These are phyloP conservation scores for Eucalyptus erythrocorys DNA, from an alignment of 345 rosid genomes.

Conservation along the genomic window DNA sequence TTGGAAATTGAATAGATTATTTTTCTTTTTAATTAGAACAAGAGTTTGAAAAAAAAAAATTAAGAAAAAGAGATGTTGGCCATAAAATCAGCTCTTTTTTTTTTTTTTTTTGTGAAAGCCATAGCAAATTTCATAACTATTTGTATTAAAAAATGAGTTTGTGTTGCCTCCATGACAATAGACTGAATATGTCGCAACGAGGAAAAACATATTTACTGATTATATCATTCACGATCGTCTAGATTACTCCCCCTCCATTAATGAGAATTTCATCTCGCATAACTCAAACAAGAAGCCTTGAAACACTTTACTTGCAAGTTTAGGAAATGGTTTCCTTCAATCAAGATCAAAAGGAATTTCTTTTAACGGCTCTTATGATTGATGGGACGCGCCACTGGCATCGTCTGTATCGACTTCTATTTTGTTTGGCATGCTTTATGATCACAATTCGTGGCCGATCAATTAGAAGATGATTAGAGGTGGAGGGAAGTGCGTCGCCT, in stretches of 20 bases:
- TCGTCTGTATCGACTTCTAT: background rate
- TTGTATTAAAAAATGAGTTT: background rate
- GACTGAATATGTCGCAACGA: background rate
- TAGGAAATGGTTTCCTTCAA: accelerated
- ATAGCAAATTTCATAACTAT: background rate
- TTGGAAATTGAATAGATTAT: background rate
- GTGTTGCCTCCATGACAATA: background rate
- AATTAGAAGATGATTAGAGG: background rate
- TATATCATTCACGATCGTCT: accelerated
- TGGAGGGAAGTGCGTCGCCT: background rate
- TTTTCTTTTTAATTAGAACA: background rate
- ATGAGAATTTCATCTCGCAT: background rate
- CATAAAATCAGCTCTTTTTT: background rate
- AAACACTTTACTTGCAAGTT: background rate
- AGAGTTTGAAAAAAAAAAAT: background rate
- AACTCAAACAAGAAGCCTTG: accelerated
- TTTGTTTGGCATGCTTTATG: background rate
- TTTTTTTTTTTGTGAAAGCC: accelerated
- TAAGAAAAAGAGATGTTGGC: background rate
- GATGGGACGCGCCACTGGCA: background rate
- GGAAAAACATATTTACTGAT: background rate
- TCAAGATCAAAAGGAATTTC: background rate
- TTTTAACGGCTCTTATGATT: background rate
- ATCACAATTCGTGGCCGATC: background rate
- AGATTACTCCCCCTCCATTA: accelerated